Percentiles rank a stretch among this genome's conserved stretches.
Evolutionary conservation across 2,329 filamentous ascomycete species (phyloP).

Genomic region (Trichothecium sympodiale): DNA sequence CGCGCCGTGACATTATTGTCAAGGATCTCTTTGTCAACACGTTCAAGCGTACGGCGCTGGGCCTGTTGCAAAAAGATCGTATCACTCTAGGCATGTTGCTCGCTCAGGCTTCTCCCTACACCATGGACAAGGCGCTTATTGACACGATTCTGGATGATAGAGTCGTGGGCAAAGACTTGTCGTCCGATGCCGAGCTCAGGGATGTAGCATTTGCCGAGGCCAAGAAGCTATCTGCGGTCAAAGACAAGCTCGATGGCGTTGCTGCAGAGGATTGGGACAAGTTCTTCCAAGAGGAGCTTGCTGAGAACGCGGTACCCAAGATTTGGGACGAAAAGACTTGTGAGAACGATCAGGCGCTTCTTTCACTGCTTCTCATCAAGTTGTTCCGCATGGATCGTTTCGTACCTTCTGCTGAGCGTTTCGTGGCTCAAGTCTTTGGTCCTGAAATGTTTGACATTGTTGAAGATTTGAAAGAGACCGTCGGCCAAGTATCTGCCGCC

Average conservation of each 20-base stretch:
- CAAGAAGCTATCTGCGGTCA: constrained; percentile 60
- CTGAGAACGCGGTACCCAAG: constrained; percentile 70
- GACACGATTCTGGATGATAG: constrained; percentile 75
- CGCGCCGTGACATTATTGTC: constrained; percentile 80
- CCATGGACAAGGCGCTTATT: constrained; percentile 84
- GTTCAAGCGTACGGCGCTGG: constrained; percentile 87
- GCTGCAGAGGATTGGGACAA: constrained; percentile 59
- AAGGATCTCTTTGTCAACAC: constrained; percentile 83
- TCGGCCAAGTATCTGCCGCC: constrained; percentile 71
- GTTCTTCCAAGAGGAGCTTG: constrained; percentile 78
- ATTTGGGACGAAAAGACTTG: constrained; percentile 56
- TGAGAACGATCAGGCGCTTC: constrained; percentile 63
- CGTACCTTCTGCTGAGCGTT: constrained; percentile 84
- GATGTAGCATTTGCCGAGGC: constrained; percentile 60
- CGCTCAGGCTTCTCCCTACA: constrained; percentile 88
- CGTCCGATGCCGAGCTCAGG: constrained; percentile 50
- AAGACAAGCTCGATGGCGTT: constrained; percentile 55
- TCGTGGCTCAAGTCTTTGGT: constrained; percentile 79
- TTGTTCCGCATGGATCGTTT: constrained; percentile 92
- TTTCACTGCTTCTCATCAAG: constrained; percentile 83
- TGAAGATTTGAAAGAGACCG: constrained; percentile 77
- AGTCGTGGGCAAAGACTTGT: constrained; percentile 68
- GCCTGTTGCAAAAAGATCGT: constrained; percentile 84
- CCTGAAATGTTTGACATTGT: constrained; percentile 69
- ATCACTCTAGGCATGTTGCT: constrained; percentile 92